These are phyloP conservation scores for Aristolochia californica DNA, from an alignment of 164 flowering plant species.

Conservation along the genomic window DNA sequence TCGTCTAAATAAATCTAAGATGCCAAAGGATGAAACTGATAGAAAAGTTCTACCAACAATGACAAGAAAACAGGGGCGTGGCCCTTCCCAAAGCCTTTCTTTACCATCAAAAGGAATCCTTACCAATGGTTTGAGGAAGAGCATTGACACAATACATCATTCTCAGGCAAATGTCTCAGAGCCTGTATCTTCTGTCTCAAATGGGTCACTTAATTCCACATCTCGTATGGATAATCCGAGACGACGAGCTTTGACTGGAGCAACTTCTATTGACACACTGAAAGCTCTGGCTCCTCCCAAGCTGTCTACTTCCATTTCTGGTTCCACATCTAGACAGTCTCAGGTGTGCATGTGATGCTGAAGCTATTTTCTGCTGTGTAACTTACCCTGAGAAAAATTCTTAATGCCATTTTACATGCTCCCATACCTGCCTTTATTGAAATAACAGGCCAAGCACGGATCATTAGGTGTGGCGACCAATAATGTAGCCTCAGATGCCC, in stretches of 20 bases:
- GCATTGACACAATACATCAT: slow-evolving; percentile 35
- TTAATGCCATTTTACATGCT: background rate
- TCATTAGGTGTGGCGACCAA: slow-evolving; percentile 17
- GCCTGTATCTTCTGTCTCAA: slow-evolving; percentile 15
- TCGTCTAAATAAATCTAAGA: slow-evolving; percentile 24
- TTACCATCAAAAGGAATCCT: slow-evolving; percentile 40
- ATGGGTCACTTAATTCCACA: slow-evolving; percentile 18
- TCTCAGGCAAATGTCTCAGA: slow-evolving; percentile 24
- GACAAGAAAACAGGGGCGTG: slow-evolving; percentile 26
- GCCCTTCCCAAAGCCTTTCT: slow-evolving; percentile 52
- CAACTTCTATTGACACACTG: slow-evolving; percentile 21
- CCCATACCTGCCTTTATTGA: background rate
- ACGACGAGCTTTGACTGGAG: slow-evolving; percentile 21
- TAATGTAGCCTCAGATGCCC: slow-evolving; percentile 16
- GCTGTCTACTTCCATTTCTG: slow-evolving; percentile 21
- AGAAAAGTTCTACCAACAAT: slow-evolving; percentile 22
- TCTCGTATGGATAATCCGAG: slow-evolving; percentile 6
- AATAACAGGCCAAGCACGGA: slow-evolving; percentile 29
- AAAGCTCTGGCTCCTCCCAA: slow-evolving; percentile 12
- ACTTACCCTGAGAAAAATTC: background rate
- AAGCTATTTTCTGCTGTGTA: background rate
- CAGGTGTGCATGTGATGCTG: slow-evolving; percentile 22
- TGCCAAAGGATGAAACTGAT: slow-evolving; percentile 23
- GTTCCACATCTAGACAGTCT: slow-evolving; percentile 18
- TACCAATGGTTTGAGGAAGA: slow-evolving; percentile 38